Conservation (phyloP, 441 rosid genomes). For the Pelargonium myrrhifolium region DNA sequence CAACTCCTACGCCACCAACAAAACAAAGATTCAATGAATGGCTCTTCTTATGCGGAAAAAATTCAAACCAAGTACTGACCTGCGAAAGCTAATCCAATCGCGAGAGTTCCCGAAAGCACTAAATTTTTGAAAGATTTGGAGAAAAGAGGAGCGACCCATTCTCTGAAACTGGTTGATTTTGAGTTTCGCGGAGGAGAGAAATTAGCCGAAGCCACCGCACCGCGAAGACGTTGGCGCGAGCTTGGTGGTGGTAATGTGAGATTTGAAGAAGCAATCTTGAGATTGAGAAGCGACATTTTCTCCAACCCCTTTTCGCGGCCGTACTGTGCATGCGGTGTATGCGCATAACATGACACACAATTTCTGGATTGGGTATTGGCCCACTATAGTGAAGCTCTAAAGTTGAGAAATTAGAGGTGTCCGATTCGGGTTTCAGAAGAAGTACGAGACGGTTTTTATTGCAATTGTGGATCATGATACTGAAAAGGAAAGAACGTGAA, state of each 20-base stretch:
- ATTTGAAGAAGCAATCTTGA: background rate
- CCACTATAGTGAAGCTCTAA: no score
- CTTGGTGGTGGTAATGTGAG: background rate
- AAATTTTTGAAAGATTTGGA: conserved; percentile 45
- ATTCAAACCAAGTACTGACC: conserved; percentile 29
- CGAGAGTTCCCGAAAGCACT: conserved; percentile 57
- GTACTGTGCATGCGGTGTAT: no score
- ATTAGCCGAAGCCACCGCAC: conserved; percentile 19
- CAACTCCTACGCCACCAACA: conserved; percentile 35
- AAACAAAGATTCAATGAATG: background rate
- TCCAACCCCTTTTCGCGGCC: background rate
- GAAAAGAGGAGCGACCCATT: conserved; percentile 34
- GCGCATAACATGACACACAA: no score
- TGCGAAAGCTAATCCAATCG: conserved; percentile 50
- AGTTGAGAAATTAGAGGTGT: no score
- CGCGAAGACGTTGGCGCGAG: background rate
- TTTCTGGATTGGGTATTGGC: no score
- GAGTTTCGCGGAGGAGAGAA: conserved; percentile 16
- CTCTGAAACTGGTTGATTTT: conserved; percentile 20
- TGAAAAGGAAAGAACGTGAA: no score
- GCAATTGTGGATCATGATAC: no score
- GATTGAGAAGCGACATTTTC: background rate
- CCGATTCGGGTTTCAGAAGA: no score
- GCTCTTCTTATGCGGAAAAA: background rate
- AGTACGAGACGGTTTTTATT: no score